Evolutionary conservation across 2,329 filamentous ascomycete genomes (phyloP).

Genomic region (Colletotrichum salicis): DNA sequence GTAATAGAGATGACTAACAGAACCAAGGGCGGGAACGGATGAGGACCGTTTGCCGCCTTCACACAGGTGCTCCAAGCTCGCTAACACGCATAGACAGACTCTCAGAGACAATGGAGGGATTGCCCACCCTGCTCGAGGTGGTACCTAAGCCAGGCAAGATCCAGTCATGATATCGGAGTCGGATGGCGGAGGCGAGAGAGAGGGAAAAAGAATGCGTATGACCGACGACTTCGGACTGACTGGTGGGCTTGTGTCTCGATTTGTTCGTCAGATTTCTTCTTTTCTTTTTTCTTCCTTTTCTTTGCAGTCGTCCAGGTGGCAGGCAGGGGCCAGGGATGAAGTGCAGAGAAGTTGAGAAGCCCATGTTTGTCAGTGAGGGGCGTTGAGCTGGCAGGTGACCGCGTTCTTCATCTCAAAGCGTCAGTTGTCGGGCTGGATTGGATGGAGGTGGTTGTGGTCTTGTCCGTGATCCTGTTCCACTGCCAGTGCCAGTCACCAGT

Average conservation of each 20-base stretch:
- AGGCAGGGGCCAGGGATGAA: constrained; percentile 3
- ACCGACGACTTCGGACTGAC: not conserved
- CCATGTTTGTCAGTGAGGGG: not conserved
- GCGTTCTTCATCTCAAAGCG: not conserved
- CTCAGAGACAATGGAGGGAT: not conserved
- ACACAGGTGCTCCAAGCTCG: not conserved
- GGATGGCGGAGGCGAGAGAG: not conserved
- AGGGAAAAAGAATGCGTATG: not conserved
- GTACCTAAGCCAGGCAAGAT: constrained; percentile 17
- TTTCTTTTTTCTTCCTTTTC: constrained; percentile 21
- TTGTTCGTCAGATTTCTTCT: constrained; percentile 15
- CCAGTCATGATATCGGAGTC: not conserved
- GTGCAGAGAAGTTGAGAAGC: not conserved
- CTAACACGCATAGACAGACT: not conserved
- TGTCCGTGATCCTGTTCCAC: not conserved
- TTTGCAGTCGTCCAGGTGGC: constrained; percentile 17
- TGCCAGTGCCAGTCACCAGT: not conserved
- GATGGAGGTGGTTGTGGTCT: not conserved
- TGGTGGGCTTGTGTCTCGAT: not conserved
- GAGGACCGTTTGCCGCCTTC: not conserved
- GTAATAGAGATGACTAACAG: not conserved
- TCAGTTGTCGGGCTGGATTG: not conserved
- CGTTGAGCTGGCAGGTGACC: not conserved
- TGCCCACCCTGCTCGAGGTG: not conserved
- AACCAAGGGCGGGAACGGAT: not conserved